Evolutionary conservation across 441 rosid species (phyloP).

Genomic region (Adansonia madagascariensis): DNA sequence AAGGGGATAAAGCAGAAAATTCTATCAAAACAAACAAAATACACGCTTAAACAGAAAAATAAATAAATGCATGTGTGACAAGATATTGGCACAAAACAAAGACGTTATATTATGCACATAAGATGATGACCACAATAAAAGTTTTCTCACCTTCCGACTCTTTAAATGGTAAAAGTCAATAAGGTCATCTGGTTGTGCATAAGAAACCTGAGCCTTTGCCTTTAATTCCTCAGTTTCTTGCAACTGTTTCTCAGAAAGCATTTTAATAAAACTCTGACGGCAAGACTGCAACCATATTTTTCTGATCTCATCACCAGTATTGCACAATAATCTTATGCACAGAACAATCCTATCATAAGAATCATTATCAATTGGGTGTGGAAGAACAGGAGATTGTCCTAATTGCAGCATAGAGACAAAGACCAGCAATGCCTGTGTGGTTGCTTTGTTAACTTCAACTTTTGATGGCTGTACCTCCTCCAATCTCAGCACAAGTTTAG

Average conservation of each 20-base stretch:
- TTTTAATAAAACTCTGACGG: slow-evolving; percentile 81
- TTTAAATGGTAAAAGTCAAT: slow-evolving; percentile 91
- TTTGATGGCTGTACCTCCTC: slow-evolving; percentile 84
- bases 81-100: slow-evolving; percentile 13
- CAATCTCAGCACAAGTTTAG: slow-evolving; percentile 85
- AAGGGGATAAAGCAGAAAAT: background rate
- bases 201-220: slow-evolving; percentile 84
- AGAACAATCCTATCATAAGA: slow-evolving; percentile 75
- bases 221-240: slow-evolving; percentile 80
- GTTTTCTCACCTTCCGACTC: slow-evolving; percentile 74
- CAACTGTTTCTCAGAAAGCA: slow-evolving; percentile 89
- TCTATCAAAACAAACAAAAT: slow-evolving; percentile 15
- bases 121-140: background rate
- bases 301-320: slow-evolving; percentile 72
- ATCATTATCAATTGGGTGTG: slow-evolving; percentile 84
- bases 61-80: background rate
- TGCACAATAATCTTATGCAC: slow-evolving; percentile 73
- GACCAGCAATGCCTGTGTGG: slow-evolving; percentile 64
- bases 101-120: slow-evolving; percentile 15
- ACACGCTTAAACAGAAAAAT: background rate
- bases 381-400: slow-evolving; percentile 80
- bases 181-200: slow-evolving; percentile 91
- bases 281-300: slow-evolving; percentile 87
- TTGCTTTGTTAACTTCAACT: slow-evolving; percentile 72
- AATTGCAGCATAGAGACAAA: slow-evolving; percentile 82